Percentiles rank a stretch among this genome's conserved stretches.
Evolutionary conservation across 805 yeast genomes (phyloP).

Genomic region (Suhomyces emberorum): DNA sequence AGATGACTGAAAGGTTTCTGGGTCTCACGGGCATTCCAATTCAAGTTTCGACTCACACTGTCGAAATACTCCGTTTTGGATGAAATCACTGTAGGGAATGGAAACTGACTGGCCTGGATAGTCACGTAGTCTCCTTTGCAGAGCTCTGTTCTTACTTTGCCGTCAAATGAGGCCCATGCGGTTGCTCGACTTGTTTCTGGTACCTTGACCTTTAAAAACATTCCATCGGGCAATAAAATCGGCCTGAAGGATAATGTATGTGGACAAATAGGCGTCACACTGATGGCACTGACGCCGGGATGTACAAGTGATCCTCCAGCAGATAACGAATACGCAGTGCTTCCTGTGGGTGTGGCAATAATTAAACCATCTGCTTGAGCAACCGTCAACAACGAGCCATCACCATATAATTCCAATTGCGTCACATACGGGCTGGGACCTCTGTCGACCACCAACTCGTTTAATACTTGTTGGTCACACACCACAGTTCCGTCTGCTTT

Average conservation of each 20-base stretch:
- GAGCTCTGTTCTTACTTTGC: conserved; percentile 80
- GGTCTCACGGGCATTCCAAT: conserved; percentile 90
- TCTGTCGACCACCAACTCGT: conserved; percentile 86
- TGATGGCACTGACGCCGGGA: conserved; percentile 88
- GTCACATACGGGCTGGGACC: conserved; percentile 94
- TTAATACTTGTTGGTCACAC: conserved; percentile 73
- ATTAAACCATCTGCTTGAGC: conserved; percentile 95
- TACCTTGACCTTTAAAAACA: conserved; percentile 76
- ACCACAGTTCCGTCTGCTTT: conserved; percentile 50
- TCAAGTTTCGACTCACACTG: conserved; percentile 77
- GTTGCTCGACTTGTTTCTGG: conserved; percentile 78
- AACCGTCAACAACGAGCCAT: conserved; percentile 76
- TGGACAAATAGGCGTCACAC: conserved; percentile 95
- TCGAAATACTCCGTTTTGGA: conserved; percentile 77
- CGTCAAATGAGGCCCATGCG: conserved; percentile 97
- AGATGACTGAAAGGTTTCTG: conserved; percentile 76
- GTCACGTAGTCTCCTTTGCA: conserved; percentile 81
- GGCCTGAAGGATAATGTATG: conserved; percentile 94
- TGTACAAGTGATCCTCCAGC: conserved; percentile 96
- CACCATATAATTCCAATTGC: conserved; percentile 84
- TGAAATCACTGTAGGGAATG: conserved; percentile 88
- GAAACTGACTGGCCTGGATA: conserved; percentile 80
- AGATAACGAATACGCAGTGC: conserved; percentile 91
- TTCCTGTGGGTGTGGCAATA: conserved; percentile 92
- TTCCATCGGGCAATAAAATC: conserved; percentile 87